Conservation (phyloP, 2,329 filamentous ascomycete species). For the Exserohilum rostratum region DNA sequence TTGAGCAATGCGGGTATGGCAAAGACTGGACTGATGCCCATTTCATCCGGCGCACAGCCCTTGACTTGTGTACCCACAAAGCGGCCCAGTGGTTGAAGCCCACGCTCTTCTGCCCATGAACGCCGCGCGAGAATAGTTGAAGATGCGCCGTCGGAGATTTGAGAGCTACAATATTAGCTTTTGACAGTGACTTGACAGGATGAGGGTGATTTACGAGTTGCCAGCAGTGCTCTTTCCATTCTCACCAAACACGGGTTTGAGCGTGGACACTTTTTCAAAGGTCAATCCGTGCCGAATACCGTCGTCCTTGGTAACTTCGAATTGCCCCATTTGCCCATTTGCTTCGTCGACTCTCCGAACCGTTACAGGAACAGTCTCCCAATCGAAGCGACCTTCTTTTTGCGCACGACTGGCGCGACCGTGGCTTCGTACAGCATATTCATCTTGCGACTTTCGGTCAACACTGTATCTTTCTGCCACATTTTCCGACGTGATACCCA, state of each 20-base stretch:
- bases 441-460: slow-evolving; percentile 77
- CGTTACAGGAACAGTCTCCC: slow-evolving; percentile 88
- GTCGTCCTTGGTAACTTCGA: slow-evolving; percentile 84
- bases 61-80: slow-evolving; percentile 92
- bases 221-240: slow-evolving; percentile 92
- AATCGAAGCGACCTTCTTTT: slow-evolving; percentile 85
- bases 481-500: slow-evolving; percentile 99
- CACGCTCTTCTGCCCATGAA: slow-evolving; percentile 81
- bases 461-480: slow-evolving; percentile 88
- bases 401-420: slow-evolving; percentile 84
- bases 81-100: slow-evolving; percentile 89
- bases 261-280: slow-evolving; percentile 77
- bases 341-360: slow-evolving; percentile 73
- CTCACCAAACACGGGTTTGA: slow-evolving; percentile 86
- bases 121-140: slow-evolving; percentile 91
- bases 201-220: slow-evolving; percentile 58
- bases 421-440: slow-evolving; percentile 86
- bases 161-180: slow-evolving; percentile 63
- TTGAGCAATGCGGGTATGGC: slow-evolving; percentile 79
- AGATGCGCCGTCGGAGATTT: slow-evolving; percentile 92
- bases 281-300: slow-evolving; percentile 91
- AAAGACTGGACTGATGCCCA: slow-evolving; percentile 85
- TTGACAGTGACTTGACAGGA: neutral
- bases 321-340: slow-evolving; percentile 74
- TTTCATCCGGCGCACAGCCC: slow-evolving; percentile 88